Base-by-base conservation (phyloP, 192 early-diverging fungal genomes). In the Podila horticola region DNA sequence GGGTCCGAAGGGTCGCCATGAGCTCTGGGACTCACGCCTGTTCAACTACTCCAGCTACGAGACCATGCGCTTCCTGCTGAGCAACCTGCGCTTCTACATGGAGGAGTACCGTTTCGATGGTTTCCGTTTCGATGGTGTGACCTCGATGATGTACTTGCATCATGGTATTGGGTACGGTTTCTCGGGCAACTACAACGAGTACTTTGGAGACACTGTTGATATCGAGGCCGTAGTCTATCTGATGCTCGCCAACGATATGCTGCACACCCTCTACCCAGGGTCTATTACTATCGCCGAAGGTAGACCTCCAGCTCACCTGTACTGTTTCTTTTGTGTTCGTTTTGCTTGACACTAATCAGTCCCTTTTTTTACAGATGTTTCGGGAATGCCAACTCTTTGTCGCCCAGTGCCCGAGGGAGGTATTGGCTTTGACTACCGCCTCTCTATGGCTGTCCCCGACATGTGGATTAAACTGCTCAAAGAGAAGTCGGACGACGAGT, bases 391-490 rank as follows among this genome's bases (percentile, higher is more conserved):
- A n/a, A 94, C 94, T 26, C 88, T 98, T 49, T 96, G 97, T 84
- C 88, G 95, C 22, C 87, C 94, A 15, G 91, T 95, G 0, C 64
- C 67, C 2, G 97, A 99, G 82, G 97, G 97, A 62, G 97, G 97
- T 36, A 86, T 97, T 31, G 97, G 97, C 0, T 99, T 99, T 77
- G 97, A 99, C 84, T 99, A 98, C 83, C 93, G 97, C 31, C 87
- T 99, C 28, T 93, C 91, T 1, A 99, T 99, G 97, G 95, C 97
- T 33, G 85, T 98, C 33, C 97, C 97, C 2, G 97, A 99, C 84
- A 99, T 96, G 94, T 99, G 97, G 97, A 99, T 99, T 89, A 99
- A 98, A 86, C 64, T 97, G 68, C 84, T 99, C 58, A 99, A 99
- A 82, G 96, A 99, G 82, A 85, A 89, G 75, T 76, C 74, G 15